Base-by-base conservation (phyloP, 108 stramenopile genomes). In the Parietichytrium sp. region DNA sequence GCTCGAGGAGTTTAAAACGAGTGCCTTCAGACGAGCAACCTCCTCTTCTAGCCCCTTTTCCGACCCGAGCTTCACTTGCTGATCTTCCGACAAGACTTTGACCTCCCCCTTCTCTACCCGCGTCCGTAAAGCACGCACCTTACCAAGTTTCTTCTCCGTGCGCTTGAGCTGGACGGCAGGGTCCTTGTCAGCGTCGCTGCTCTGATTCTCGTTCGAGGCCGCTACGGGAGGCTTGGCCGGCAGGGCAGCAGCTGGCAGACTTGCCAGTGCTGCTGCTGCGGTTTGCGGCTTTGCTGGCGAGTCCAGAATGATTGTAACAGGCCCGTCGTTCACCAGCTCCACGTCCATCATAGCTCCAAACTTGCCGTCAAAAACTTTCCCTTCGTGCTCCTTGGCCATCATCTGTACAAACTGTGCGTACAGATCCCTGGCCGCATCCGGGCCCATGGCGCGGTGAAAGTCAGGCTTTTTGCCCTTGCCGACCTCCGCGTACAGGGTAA, bases 281-380 rank as follows among this genome's bases (percentile, higher is more conserved):
- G n/a, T n/a, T n/a, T n/a, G 0, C 0, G 61, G 33, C 61, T 79
- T 81, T 25, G 0, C 29, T 2, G 51, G 80, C 3, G 84, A 83
- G 20, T 87, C 85, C 13, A 87, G 83, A 8, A 31, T 81, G 3
- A 87, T 26, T 4, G 86, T 87, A 23, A 85, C 54, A 7, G 86
- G 86, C 12, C 86, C 86, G 54, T 87, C 86, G 47, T 87, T 87
- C 16, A 83, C 79, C 3, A 87, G 80, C 0, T 79, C 29, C 6
- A 85, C 86, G 8, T 83, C 36, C 86, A 87, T 87, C 79, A 80
- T 87, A 29, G 85, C 86, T 15, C 86, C 86, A 38, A 87, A 87
- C 36, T 81, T 55, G 4, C 86, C 86, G 53, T 20, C 52, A 27
- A 52, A 16, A 27, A 12, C 27, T 10, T 3, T 52, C 25, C 52